A percentile compares a stretch with the other conserved stretches of the same genome.
These are phyloP conservation scores for Colletotrichum shisoi DNA, from an alignment of 2,329 filamentous ascomycete genomes.

Conservation along the genomic window DNA sequence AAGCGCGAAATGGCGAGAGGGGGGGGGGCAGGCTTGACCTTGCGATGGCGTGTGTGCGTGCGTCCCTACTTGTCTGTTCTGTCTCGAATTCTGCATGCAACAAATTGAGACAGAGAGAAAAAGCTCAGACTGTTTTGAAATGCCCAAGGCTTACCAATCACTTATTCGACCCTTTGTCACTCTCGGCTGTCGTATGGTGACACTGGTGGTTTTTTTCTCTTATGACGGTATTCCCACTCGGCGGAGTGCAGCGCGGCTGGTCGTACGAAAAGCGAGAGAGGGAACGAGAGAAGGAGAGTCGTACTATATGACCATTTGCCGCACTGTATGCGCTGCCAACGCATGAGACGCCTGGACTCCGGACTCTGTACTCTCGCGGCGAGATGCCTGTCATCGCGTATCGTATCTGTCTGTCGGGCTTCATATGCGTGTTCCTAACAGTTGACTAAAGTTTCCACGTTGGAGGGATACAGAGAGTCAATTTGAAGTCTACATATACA, in stretches of 20 bases:
- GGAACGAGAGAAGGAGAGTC: constrained; percentile 5
- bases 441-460: background rate
- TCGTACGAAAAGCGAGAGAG: background rate
- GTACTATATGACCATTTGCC: constrained; percentile 6
- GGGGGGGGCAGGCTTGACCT: constrained; percentile 4
- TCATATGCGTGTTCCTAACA: background rate
- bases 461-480: background rate
- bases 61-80: constrained; percentile 3
- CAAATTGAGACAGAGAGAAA: background rate
- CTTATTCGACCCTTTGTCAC: background rate
- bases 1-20: constrained; percentile 10
- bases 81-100: constrained; percentile 1
- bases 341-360: constrained; percentile 12
- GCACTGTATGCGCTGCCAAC: constrained; percentile 18
- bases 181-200: background rate
- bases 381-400: background rate
- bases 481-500: too few species aligned
- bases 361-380: too few species aligned
- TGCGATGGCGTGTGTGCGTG: background rate
- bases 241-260: background rate
- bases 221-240: too few species aligned
- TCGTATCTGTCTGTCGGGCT: too few species aligned
- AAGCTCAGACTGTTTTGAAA: background rate
- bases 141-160: background rate
- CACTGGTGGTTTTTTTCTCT: background rate